Percentiles rank a stretch among this genome's conserved stretches.
Evolutionary conservation across 139 green algal species (phyloP).

Genomic region (Coccomyxa sp.): DNA sequence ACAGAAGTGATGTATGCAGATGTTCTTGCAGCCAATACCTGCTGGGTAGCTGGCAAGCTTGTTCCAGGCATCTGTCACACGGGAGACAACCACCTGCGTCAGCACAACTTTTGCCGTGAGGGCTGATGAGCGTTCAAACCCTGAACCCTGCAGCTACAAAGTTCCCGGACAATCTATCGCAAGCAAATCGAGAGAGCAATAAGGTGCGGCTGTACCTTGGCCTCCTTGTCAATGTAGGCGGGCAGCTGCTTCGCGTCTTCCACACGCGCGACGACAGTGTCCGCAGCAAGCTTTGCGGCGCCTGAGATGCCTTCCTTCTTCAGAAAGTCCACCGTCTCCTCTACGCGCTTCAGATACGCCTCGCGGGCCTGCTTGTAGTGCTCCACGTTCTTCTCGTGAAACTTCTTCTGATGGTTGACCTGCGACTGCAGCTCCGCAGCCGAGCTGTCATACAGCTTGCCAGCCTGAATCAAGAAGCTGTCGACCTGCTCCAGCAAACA

Average conservation of each 20-base stretch:
- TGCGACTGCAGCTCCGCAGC: slow-evolving; percentile 10
- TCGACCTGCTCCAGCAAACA: slow-evolving; percentile 21
- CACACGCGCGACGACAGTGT: slow-evolving; percentile 31
- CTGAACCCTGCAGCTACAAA: neutral
- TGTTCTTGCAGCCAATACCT: neutral
- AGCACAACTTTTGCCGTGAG: neutral
- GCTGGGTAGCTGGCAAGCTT: slow-evolving; percentile 3
- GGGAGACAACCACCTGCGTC: neutral
- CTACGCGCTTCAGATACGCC: slow-evolving; percentile 42
- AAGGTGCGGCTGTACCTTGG: neutral
- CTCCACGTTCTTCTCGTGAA: slow-evolving; percentile 37
- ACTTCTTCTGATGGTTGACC: slow-evolving; percentile 31
- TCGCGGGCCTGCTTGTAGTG: slow-evolving; percentile 32
- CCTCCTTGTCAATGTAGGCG: slow-evolving; percentile 11
- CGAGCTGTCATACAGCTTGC: slow-evolving; percentile 27
- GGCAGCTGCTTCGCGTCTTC: slow-evolving; percentile 38
- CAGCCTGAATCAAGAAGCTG: slow-evolving; percentile 12
- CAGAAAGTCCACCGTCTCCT: slow-evolving; percentile 36
- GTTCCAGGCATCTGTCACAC: slow-evolving; percentile 5
- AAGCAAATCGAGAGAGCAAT: neutral
- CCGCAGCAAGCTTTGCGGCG: slow-evolving; percentile 24
- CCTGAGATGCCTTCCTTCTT: slow-evolving; percentile 36
- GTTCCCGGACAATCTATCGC: neutral
- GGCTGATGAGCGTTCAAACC: neutral
- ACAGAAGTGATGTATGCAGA: neutral